phyloP scores from a whole-genome alignment of 257 asterid species.

The Solanum acaule region DNA sequence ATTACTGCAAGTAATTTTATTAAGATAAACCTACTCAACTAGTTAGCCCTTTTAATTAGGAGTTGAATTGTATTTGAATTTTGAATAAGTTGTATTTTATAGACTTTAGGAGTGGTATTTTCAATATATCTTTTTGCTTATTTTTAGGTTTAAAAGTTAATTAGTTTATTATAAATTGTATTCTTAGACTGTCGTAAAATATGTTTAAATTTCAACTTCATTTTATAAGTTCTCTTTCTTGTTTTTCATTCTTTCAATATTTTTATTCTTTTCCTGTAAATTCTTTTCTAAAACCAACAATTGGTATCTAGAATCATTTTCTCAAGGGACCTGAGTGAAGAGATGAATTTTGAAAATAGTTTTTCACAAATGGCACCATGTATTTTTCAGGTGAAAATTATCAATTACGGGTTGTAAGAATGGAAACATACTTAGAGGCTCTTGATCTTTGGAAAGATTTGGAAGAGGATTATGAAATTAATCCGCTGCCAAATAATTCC shows the following conservation, averaged over 20 bases:
- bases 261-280: no score
- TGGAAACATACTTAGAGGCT: neutral
- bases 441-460: neutral
- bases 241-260: no score
- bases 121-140: neutral
- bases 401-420: neutral
- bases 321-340: no score
- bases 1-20: neutral
- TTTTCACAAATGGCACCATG: neutral
- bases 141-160: neutral
- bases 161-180: no score
- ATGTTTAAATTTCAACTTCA: no score
- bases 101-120: neutral
- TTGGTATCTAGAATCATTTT: no score
- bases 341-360: no score
- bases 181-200: no score
- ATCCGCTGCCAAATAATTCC: no score
- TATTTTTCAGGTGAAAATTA: neutral
- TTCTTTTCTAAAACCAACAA: no score
- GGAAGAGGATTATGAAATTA: neutral
- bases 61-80: neutral
- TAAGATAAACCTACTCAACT: neutral
- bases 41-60: neutral
- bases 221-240: no score
- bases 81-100: neutral